Evolutionary conservation across 352 stramenopile species (phyloP), one percentile per base, ranked within the genome.

Genomic region (Globisporangium nagaii): DNA sequence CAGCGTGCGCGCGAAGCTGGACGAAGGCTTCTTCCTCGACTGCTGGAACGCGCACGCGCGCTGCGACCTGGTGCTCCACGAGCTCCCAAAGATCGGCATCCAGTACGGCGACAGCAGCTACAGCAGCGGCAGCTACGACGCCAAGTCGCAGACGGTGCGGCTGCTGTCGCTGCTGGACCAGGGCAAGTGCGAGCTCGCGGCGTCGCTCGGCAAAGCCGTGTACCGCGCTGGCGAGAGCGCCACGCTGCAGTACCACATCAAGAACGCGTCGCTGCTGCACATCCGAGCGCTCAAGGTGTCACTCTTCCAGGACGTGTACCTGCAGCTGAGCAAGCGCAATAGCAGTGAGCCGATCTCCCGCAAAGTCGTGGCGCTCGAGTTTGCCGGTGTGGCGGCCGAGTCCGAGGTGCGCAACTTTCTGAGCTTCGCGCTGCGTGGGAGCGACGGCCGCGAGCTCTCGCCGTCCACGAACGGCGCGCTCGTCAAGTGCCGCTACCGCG

Each of bases 151-250:
- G 37, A 41, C 55, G 3, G 60, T 79, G 4, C 52, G 55, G n/a
- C 65, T 71, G 8, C 41, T 79, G 4, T 76, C 41, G 70, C 53
- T 79, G 61, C 51, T 68, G 43, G 46, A 62, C 56, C 64, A 75
- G 37, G 70, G 70, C 44, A 66, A 52, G 30, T 76, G 66, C 48
- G 31, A 59, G 22, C 35, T 76, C 22, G 52, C 63, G 8, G 67
- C 66, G 4, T 60, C 62, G 11, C 72, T 76, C 53, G 64, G 70
- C 52, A 70, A 75, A 49, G 62, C 70, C 12, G 57, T 65, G 49
- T 80, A 76, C 25, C 22, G 62, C 4, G 45, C 65, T 0, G 67
- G 67, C 2, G 67, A 75, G 30, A 66, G 56, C 2, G 58, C 62
- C 4, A 53, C 65, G 25, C 68, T 80, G 48, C 32, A 66, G 19